These are phyloP conservation scores for Dittrichia graveolens DNA, from an alignment of 129 eudicot genomes.

Conservation along the genomic window DNA sequence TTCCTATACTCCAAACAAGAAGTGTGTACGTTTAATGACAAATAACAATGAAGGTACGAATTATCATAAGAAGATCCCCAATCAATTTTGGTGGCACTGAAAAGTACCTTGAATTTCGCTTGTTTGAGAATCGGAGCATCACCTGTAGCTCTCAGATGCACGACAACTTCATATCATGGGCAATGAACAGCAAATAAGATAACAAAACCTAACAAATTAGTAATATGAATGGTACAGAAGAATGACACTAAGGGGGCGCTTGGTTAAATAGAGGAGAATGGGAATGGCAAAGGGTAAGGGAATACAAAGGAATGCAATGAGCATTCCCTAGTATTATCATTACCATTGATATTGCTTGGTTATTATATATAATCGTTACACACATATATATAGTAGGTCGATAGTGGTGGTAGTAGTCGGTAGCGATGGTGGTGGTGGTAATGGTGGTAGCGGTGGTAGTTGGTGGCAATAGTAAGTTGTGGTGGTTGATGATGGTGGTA, in stretches of 20 bases:
- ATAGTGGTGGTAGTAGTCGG: too few relatives aligned
- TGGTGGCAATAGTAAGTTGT: too few relatives aligned
- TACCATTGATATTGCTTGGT: too few relatives aligned
- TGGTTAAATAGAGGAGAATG: too few relatives aligned
- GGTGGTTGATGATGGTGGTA: too few relatives aligned
- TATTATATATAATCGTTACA: too few relatives aligned
- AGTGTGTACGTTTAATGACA: conserved; percentile 1
- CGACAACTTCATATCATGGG: conserved; percentile 61
- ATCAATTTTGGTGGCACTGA: not conserved
- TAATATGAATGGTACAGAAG: not conserved
- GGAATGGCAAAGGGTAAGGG: too few relatives aligned
- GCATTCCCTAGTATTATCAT: too few relatives aligned
- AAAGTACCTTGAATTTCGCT: conserved; percentile 78
- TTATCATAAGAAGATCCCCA: not conserved
- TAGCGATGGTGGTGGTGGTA: too few relatives aligned
- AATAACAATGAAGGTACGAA: not conserved
- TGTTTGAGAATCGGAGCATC: conserved; percentile 97
- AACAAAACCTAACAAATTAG: conserved; percentile 31
- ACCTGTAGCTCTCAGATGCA: conserved; percentile 85
- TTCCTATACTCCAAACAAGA: not conserved
- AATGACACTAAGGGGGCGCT: not conserved
- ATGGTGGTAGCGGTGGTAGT: too few relatives aligned
- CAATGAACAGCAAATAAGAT: not conserved
- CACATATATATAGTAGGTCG: too few relatives aligned
- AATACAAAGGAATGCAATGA: too few relatives aligned